A percentile compares a stretch with the other conserved stretches of the same genome.
Conservation (phyloP, 768 basidiomycete species). For the Mycena capillaripes region DNA sequence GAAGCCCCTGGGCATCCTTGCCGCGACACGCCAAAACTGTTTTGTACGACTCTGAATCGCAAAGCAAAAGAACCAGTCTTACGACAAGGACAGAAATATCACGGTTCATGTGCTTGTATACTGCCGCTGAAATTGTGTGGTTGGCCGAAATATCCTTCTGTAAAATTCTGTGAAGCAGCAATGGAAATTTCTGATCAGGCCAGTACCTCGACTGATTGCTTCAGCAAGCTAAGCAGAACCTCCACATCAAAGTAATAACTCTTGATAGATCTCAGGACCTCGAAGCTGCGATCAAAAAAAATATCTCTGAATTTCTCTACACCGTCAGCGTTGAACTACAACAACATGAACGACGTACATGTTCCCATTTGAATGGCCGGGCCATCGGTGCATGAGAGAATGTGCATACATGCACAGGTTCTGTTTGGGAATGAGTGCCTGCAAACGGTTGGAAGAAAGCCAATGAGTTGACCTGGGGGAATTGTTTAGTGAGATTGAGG, state of each 20-base stretch:
- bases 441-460: neutral
- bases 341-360: no score
- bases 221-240: neutral
- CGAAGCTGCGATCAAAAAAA: no score
- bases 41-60: neutral
- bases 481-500: neutral
- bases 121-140: neutral
- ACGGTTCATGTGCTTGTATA: neutral
- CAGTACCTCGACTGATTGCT: constrained; percentile 10
- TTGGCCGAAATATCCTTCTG: constrained; percentile 7
- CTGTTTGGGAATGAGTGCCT: neutral
- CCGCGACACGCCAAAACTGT: constrained; percentile 9
- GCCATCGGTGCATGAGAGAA: neutral
- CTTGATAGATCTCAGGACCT: neutral
- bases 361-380: no score
- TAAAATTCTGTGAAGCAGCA: no score
- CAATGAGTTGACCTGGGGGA: constrained; percentile 15
- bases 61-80: constrained; percentile 5
- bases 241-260: neutral
- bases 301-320: no score
- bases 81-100: neutral
- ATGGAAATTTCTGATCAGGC: no score
- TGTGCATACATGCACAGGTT: constrained; percentile 1
- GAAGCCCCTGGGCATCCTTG: constrained; percentile 11
- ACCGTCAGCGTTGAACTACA: no score